Evolutionary conservation across 345 rosid species (phyloP), one percentile per base, ranked within the genome.

Genomic region (Salix caprea): DNA sequence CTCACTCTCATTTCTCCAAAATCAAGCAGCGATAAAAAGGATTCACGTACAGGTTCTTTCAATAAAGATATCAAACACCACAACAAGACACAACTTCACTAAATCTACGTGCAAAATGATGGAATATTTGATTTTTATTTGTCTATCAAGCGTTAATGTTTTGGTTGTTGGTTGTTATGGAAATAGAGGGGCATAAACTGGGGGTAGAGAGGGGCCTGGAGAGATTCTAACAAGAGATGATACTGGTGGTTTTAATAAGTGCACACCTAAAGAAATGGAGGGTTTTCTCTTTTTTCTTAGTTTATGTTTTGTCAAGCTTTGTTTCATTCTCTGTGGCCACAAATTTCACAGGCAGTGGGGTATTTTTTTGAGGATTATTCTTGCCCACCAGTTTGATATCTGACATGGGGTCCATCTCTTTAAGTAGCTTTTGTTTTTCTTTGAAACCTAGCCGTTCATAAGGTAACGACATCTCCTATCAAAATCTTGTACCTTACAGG

Each of bases 1-100:
- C 80, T 65, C 39, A 58, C 70, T 86, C 80, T 84, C 90, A 86
- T 88, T 21, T 84, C 79, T 78, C 80, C 78, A 78, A 62, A 58
- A 76, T 40, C 48, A 70, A 30, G 46, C 14, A 46, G 46, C 19
- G 1, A 71, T 7, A 30, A 50, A 37, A 74, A 26, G 21, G 32
- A 36, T 48, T 48, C 32, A 32, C 24, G 52, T 28, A 34, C 71
- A 36, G 48, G 34, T 64, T 50, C 37, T 21, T 68, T 23, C 54
- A 34, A 5, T 2, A 44, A 21, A 46, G 19, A 15, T 7, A 37
- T 36, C 7, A 69, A 77, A 71, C 70, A n/a, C 44, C 48, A 61
- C n/a, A 64, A 64, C 52, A 70, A 64, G 71, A 52, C 36, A 46
- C 36, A 32, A 14, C 19, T n/a, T 30, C 62, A 44, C 62, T 7